Evolutionary conservation across 116 monocot genomes (phyloP).

Genomic region (Phalaenopsis hybrid): DNA sequence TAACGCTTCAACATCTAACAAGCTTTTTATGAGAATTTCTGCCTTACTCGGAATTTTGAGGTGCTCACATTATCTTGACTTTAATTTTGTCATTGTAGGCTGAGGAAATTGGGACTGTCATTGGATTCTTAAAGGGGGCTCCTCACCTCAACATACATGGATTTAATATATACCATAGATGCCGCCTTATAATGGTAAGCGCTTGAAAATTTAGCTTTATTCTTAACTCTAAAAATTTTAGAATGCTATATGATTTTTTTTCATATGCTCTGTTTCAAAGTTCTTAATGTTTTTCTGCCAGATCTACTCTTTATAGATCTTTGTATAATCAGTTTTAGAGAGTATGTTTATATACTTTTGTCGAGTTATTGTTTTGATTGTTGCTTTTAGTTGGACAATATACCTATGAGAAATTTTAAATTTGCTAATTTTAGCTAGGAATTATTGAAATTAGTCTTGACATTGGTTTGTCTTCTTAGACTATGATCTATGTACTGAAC

Average conservation of each 20-base stretch:
- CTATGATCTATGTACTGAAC: not conserved
- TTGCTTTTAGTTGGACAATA: not conserved
- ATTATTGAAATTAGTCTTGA: not conserved
- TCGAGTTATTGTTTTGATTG: not conserved
- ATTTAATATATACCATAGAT: conserved; percentile 78
- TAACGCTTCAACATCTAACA: too few species aligned
- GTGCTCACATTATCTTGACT: too few species aligned
- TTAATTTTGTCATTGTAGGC: conserved; percentile 13
- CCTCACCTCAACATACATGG: conserved; percentile 66
- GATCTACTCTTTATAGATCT: not conserved
- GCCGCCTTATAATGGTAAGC: conserved; percentile 81
- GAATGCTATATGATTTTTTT: not conserved
- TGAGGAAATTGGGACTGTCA: conserved; percentile 43
- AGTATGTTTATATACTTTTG: not conserved
- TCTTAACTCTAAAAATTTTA: not conserved
- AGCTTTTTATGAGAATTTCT: too few species aligned
- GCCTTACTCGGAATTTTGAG: too few species aligned
- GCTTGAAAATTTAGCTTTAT: not conserved
- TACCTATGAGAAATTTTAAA: not conserved
- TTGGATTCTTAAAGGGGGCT: conserved; percentile 72
- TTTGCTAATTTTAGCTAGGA: not conserved
- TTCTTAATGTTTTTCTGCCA: not conserved
- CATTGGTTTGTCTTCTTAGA: not conserved
- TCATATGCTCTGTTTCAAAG: not conserved
- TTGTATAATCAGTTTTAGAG: not conserved